Evolutionary conservation across 2,329 filamentous ascomycete genomes (phyloP).

Genomic region (Verticillium nonalfalfae): DNA sequence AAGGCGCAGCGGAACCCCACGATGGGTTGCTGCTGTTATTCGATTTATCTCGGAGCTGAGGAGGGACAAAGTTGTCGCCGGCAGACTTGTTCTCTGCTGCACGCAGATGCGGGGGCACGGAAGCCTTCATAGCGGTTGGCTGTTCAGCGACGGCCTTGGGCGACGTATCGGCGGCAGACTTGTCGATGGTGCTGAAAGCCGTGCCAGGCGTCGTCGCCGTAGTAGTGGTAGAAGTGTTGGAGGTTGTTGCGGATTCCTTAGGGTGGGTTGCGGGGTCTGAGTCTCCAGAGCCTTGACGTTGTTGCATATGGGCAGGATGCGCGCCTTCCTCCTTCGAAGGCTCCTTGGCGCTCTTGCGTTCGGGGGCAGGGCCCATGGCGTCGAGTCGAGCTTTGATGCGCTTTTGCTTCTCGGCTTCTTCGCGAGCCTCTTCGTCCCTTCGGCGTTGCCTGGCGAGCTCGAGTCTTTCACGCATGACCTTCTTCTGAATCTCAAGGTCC

Average conservation of each 20-base stretch:
- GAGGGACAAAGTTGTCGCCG: neutral
- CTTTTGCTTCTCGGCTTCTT: slow-evolving; percentile 65
- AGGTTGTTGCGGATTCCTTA: neutral
- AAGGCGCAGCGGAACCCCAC: slow-evolving; percentile 7
- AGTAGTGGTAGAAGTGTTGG: neutral
- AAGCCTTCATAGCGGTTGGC: neutral
- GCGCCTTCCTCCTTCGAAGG: slow-evolving; percentile 37
- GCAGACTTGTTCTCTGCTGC: neutral
- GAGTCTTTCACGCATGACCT: slow-evolving; percentile 65
- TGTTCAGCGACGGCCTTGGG: neutral
- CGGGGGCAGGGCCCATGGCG: slow-evolving; percentile 58
- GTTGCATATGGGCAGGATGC: slow-evolving; percentile 18
- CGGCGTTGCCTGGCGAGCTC: slow-evolving; percentile 64
- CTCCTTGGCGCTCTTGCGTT: slow-evolving; percentile 52
- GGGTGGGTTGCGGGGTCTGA: slow-evolving; percentile 4
- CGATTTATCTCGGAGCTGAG: neutral
- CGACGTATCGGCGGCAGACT: neutral
- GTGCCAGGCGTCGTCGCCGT: slow-evolving; percentile 1
- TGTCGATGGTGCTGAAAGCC: neutral
- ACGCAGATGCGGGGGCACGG: neutral
- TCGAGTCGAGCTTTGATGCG: slow-evolving; percentile 68
- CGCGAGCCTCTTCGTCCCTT: slow-evolving; percentile 62
- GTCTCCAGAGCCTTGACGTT: slow-evolving; percentile 9
- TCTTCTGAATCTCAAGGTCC: slow-evolving; percentile 60
- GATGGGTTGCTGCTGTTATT: neutral